Percentiles rank a stretch among this genome's conserved stretches.
Conservation (phyloP, 1,284 basidiomycete genomes). For the Cutaneotrichosporon sp. region DNA sequence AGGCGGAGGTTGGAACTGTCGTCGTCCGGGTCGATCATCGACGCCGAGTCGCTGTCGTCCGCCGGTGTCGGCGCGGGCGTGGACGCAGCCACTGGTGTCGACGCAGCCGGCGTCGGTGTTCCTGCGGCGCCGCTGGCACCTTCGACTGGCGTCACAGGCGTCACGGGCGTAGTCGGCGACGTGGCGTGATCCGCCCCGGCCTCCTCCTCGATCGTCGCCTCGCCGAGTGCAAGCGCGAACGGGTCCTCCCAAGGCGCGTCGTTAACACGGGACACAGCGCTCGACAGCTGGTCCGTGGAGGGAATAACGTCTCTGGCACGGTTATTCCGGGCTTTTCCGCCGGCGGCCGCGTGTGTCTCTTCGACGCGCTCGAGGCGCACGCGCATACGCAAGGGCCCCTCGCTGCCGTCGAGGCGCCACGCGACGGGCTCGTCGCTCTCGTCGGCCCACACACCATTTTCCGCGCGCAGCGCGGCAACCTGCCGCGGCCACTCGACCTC, state of each 20-base stretch:
- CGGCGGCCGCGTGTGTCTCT: neutral
- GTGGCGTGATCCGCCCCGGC: constrained; percentile 43
- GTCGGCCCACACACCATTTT: constrained; percentile 73
- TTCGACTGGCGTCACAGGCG: neutral
- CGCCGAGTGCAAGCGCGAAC: constrained; percentile 64
- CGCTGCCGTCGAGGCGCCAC: constrained; percentile 81
- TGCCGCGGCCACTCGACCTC: constrained; percentile 45
- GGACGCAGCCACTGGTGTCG: neutral
- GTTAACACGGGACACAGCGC: constrained; percentile 59
- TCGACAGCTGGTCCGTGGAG: constrained; percentile 57
- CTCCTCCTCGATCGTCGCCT: constrained; percentile 57
- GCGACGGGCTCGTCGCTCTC: constrained; percentile 49
- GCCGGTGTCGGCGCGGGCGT: too few relatives aligned
- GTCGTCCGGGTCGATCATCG: constrained; percentile 41
- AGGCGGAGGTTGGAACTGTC: constrained; percentile 63
- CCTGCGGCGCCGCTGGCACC: neutral
- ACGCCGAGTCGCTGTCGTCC: constrained; percentile 21
- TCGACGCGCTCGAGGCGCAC: constrained; percentile 38
- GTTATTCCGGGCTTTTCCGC: constrained; percentile 11
- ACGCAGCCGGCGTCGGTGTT: neutral
- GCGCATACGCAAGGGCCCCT: constrained; percentile 72
- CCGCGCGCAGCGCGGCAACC: constrained; percentile 46
- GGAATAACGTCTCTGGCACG: constrained; percentile 55
- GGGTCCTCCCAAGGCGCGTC: constrained; percentile 72
- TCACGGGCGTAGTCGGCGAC: neutral